phyloP scores from a whole-genome alignment of 306 rosid genomes.

The Prunus persica region Prunus_persica_NCBIv2 NC_034016.1:7058001-7058500 shows the following conservation, averaged over 20 bases:
- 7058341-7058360: not conserved
- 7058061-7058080: conserved; percentile 88
- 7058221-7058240: not conserved
- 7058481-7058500: not conserved
- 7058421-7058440: not conserved
- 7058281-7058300: not conserved
- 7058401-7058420: not conserved
- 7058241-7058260: not conserved
- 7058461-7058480: not conserved
- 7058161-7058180: not conserved
- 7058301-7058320: not conserved
- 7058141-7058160: not conserved
- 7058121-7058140: not conserved
- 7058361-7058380: not conserved
- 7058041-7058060: conserved; percentile 74
- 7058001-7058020: not conserved
- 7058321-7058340: not conserved
- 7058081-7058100: conserved; percentile 59
- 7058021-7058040: not conserved
- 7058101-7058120: conserved; percentile 33
- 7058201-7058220: not conserved
- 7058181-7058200: not conserved
- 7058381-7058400: not conserved
- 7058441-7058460: not conserved
- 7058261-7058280: not conserved